phyloP scores from a whole-genome alignment of 2,329 filamentous ascomycete species.

The Colletotrichum zoysiae region DNA sequence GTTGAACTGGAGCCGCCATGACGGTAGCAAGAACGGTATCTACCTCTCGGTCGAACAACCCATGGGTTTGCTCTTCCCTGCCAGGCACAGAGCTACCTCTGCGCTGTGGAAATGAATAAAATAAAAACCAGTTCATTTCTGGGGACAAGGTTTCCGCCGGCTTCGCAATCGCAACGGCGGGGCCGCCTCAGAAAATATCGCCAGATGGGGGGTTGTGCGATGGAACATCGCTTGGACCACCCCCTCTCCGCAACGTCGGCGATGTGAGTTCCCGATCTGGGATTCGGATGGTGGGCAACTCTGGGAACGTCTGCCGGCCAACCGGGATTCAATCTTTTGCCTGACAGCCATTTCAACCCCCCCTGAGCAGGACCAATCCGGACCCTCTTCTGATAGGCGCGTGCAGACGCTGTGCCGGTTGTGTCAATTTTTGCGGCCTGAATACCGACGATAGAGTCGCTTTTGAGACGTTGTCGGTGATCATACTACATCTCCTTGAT shows the following conservation, averaged over 20 bases:
- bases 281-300: neutral
- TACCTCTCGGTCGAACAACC: too few species aligned
- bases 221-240: neutral
- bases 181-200: neutral
- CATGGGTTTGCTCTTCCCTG: too few species aligned
- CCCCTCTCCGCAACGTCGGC: neutral
- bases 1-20: neutral
- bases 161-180: too few species aligned
- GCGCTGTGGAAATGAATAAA: neutral
- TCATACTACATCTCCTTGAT: too few species aligned
- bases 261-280: neutral
- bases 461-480: neutral
- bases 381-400: too few species aligned
- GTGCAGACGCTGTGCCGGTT: neutral
- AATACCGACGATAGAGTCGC: neutral
- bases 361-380: neutral
- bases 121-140: neutral
- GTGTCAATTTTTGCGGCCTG: neutral
- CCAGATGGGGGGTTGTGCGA: neutral
- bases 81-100: neutral
- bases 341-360: too few species aligned
- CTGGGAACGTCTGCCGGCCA: neutral
- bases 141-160: neutral
- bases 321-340: neutral
- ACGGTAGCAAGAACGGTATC: neutral